A percentile compares a stretch with the other conserved stretches of the same genome.
Conservation (phyloP, 2,329 filamentous ascomycete genomes). For the Fusarium circinatum region DNA sequence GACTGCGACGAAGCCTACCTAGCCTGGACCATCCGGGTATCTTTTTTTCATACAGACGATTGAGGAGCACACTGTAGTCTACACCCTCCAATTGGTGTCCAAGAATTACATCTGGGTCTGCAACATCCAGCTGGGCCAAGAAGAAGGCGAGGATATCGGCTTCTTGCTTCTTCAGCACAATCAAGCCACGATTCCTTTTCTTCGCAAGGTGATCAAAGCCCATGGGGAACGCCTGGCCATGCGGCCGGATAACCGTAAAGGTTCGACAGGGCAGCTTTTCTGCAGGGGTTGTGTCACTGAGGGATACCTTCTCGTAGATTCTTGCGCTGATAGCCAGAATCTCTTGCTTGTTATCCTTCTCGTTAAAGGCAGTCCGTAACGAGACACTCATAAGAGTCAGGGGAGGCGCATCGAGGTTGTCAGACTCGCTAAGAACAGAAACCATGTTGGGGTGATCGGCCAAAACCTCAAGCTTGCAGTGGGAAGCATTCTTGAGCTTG, state of each 20-base stretch:
- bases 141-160: conserved; percentile 88
- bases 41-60: conserved; percentile 87
- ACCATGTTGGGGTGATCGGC: conserved; percentile 83
- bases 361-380: conserved; percentile 87
- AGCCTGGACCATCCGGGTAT: conserved; percentile 95
- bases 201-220: conserved; percentile 84
- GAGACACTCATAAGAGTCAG: conserved; percentile 96
- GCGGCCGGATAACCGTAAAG: conserved; percentile 90
- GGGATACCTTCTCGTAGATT: conserved; percentile 88
- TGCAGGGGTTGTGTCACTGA: conserved; percentile 87
- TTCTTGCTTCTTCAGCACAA: conserved; percentile 86
- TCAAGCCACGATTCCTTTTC: conserved; percentile 77
- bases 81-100: conserved; percentile 98
- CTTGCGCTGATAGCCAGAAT: conserved; percentile 91
- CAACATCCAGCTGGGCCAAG: conserved; percentile 84
- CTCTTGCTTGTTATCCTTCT: conserved; percentile 95
- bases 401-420: conserved; percentile 84
- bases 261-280: conserved; percentile 90
- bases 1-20: conserved; percentile 81
- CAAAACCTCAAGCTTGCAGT: conserved; percentile 94
- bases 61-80: conserved; percentile 91
- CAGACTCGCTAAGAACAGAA: conserved; percentile 76
- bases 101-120: conserved; percentile 92
- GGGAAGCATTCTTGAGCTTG: conserved; percentile 89
- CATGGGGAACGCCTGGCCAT: conserved; percentile 78